Base-by-base conservation (phyloP, 306 rosid species). In the Cucumis hystrix region DNA sequence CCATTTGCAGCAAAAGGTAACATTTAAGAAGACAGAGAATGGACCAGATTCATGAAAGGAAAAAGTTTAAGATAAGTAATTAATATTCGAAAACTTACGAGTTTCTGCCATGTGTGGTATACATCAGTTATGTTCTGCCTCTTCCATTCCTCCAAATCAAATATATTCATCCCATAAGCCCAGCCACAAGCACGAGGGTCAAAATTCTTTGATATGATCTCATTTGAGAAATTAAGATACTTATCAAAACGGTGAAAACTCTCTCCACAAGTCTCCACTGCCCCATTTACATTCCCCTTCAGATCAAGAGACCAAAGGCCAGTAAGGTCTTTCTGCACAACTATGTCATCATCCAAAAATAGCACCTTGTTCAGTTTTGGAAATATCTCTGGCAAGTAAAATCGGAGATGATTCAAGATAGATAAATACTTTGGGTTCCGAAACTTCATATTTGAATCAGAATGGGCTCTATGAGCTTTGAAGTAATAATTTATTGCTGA, bases 141-240 rank as follows among this genome's bases (percentile, higher is more conserved):
- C 39, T 40, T 78, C 80, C 80, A 78, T 63, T 55, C 80, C 45
- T 63, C 65, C 75, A 78, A 78, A 54, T 78, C 80, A 54, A 78
- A 78, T 17, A 78, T n/a, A 56, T 78, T 78, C 80, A 78, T 65
- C 30, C 80, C 80, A 37, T 63, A 78, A 11, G 80, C 80, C 80
- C 80, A 78, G 21, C 80, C 80, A 64, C 80, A 78, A 10, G 80
- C 75, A 68, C 72, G 80, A 64, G 80, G 80, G 33, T 78, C 75
- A 54, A 78, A 78, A 39, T 78, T 78, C 60, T 68, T 63, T 56
- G 75, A 63, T 54, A 78, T 78, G 56, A 66, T 33, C 40, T 43
- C 47, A 40, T 78, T 78, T 23, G 80, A 78, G 41, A 78, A 78
- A 39, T 78, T 78, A 25, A 78, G 75, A 66, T 78, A 78, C 75